phyloP scores from a whole-genome alignment of 179 eudicot genomes.

The Beta macrorhiza region DNA sequence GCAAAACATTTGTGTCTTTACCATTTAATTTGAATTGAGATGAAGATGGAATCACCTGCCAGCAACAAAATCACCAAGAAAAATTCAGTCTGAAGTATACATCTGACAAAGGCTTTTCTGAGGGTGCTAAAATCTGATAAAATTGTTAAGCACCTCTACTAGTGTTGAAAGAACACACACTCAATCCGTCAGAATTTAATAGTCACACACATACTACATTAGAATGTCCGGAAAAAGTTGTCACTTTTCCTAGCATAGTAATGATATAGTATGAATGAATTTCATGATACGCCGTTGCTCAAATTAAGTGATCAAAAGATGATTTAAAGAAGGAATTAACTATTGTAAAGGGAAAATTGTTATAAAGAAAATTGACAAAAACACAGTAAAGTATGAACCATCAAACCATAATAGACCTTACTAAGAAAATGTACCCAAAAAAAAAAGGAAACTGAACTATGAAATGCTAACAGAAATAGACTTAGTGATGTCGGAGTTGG shows the following conservation, averaged over 20 bases:
- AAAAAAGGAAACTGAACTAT: too few species aligned
- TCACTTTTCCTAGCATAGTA: too few species aligned
- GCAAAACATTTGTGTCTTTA: conserved; percentile 34
- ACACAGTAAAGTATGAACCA: too few species aligned
- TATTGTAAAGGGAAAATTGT: neutral
- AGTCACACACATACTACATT: too few species aligned
- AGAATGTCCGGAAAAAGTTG: neutral
- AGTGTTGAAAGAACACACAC: too few species aligned
- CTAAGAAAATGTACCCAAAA: too few species aligned
- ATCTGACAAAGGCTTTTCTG: neutral
- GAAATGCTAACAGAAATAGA: too few species aligned
- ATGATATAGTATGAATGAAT: neutral
- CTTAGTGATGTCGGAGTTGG: too few species aligned
- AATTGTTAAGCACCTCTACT: neutral
- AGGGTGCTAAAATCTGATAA: neutral
- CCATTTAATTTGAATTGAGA: conserved; percentile 35
- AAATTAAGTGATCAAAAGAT: neutral
- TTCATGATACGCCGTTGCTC: neutral
- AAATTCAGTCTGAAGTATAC: neutral
- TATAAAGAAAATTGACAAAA: too few species aligned
- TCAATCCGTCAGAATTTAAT: too few species aligned
- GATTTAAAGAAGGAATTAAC: neutral
- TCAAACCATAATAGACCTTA: too few species aligned
- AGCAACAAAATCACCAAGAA: conserved; percentile 13
- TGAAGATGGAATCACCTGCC: conserved; percentile 52